Evolutionary conservation across 306 rosid genomes (phyloP).

Genomic region (Acacia confusa): DNA sequence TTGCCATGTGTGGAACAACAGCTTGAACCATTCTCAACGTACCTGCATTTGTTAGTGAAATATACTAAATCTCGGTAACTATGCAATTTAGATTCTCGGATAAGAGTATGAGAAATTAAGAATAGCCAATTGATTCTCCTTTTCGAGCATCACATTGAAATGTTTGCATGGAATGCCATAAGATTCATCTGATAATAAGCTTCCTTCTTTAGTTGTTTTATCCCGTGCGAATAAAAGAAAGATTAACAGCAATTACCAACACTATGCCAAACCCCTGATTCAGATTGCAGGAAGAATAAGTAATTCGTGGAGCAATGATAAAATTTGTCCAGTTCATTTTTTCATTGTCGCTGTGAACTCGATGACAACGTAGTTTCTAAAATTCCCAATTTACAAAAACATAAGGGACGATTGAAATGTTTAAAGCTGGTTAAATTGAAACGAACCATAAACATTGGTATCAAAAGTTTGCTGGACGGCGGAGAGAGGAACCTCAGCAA

Average conservation of each 20-base stretch:
- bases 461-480: constrained; percentile 56
- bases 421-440: neutral
- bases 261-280: neutral
- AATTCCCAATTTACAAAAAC: neutral
- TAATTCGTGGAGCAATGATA: neutral
- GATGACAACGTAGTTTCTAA: neutral
- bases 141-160: neutral
- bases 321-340: neutral
- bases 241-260: neutral
- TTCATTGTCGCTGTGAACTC: neutral
- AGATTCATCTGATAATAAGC: neutral
- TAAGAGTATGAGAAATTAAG: neutral
- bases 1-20: constrained; percentile 85
- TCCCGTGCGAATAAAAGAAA: neutral
- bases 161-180: neutral
- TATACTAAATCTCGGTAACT: neutral
- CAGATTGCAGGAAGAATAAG: neutral
- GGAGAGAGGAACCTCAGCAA: constrained; percentile 73
- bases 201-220: neutral
- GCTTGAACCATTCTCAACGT: constrained; percentile 86
- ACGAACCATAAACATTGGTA: constrained; percentile 73
- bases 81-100: neutral
- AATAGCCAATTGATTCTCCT: neutral
- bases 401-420: neutral
- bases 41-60: constrained; percentile 45